Evolutionary conservation across 1,139 yeast species (phyloP).

Genomic region (Torulaspora pretoriensis): DNA sequence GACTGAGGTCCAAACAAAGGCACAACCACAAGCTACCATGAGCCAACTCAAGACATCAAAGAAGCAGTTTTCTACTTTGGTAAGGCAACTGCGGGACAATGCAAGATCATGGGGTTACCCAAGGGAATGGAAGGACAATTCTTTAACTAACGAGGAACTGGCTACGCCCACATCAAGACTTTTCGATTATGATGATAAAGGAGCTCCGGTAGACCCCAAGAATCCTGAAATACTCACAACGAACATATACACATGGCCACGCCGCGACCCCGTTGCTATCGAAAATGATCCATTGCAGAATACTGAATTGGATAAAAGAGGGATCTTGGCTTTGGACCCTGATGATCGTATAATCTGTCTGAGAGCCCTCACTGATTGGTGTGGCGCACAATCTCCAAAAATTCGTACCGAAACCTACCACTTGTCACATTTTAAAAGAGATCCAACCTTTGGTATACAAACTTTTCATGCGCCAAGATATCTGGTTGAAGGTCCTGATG

Average conservation of each 20-base stretch:
- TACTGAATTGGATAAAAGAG: slow-evolving; percentile 43
- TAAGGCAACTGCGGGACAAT: slow-evolving; percentile 36
- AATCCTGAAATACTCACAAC: slow-evolving; percentile 40
- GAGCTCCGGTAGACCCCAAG: slow-evolving; percentile 40
- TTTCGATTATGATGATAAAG: slow-evolving; percentile 25
- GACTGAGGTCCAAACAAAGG: slow-evolving; percentile 34
- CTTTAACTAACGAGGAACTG: slow-evolving; percentile 11
- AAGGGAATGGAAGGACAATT: slow-evolving; percentile 42
- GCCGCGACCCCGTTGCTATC: slow-evolving; percentile 20
- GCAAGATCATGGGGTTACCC: slow-evolving; percentile 43
- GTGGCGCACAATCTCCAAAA: slow-evolving; percentile 43
- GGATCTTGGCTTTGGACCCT: slow-evolving; percentile 46
- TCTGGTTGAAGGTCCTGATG: slow-evolving; percentile 28
- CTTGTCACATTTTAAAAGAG: slow-evolving; percentile 32
- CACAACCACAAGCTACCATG: slow-evolving; percentile 22
- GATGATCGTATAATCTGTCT: slow-evolving; percentile 46
- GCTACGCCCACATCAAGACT: slow-evolving; percentile 22
- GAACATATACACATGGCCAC: slow-evolving; percentile 27
- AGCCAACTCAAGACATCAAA: slow-evolving; percentile 21
- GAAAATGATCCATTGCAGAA: slow-evolving; percentile 35
- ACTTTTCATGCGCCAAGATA: slow-evolving; percentile 34
- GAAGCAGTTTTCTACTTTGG: slow-evolving; percentile 36
- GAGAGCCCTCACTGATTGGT: slow-evolving; percentile 49
- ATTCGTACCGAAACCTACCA: slow-evolving; percentile 41
- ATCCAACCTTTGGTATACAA: slow-evolving; percentile 33